Evolutionary conservation across 352 stramenopile genomes (phyloP).

Genomic region (Phytophthora tubulina): DNA sequence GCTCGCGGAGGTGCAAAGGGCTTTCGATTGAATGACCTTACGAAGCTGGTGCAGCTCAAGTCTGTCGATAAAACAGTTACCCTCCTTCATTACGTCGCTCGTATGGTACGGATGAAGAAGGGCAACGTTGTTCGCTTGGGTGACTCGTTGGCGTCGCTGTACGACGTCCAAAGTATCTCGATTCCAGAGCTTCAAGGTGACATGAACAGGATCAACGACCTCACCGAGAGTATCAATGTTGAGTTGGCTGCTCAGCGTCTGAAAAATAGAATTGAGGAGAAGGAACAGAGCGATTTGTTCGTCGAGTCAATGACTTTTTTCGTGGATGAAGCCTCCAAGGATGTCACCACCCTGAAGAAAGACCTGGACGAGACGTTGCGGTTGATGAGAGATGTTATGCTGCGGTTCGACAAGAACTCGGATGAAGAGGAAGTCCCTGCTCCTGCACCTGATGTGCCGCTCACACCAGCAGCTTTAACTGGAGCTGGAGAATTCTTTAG

Average conservation of each 20-base stretch:
- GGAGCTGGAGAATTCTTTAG: constrained; percentile 74
- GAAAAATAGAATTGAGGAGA: constrained; percentile 81
- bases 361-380: constrained; percentile 61
- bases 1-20: constrained; percentile 74
- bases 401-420: constrained; percentile 63
- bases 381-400: constrained; percentile 68
- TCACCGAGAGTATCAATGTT: constrained; percentile 67
- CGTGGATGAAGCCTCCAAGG: constrained; percentile 49
- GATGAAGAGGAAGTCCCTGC: constrained; percentile 37
- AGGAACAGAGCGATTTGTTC: constrained; percentile 69
- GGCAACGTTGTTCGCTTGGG: constrained; percentile 67
- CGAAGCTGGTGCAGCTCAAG: constrained; percentile 78
- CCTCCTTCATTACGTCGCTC: constrained; percentile 78
- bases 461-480: constrained; percentile 44
- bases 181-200: constrained; percentile 80
- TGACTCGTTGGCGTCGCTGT: constrained; percentile 72
- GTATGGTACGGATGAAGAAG: constrained; percentile 77
- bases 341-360: constrained; percentile 47
- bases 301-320: constrained; percentile 77
- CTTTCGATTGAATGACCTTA: constrained; percentile 72
- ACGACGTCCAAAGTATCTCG: constrained; percentile 81
- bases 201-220: constrained; percentile 71
- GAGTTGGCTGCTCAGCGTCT: constrained; percentile 74
- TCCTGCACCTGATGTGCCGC: constrained; percentile 16
- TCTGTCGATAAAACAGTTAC: constrained; percentile 69